Percentiles rank a stretch among this genome's conserved stretches.
Conservation (phyloP, 495 filamentous ascomycete species). For the Xylaria longipes region DNA sequence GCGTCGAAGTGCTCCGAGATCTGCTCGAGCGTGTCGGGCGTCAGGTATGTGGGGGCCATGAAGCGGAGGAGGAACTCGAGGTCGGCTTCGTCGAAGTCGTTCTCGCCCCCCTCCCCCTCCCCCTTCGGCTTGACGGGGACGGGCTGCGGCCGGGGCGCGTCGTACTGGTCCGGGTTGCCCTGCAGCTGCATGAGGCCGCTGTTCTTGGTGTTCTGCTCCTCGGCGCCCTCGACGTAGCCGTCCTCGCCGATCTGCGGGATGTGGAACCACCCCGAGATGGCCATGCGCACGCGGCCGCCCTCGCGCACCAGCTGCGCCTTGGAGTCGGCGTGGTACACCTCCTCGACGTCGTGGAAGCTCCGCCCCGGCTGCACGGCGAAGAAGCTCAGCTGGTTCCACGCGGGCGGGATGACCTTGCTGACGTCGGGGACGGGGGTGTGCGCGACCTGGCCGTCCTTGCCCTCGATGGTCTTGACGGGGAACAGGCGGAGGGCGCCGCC, state of each 20-base stretch:
- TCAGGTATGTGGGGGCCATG: constrained; percentile 89
- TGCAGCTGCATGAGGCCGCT: constrained; percentile 91
- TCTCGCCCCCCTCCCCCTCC: constrained; percentile 54
- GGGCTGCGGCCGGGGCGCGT: constrained; percentile 73
- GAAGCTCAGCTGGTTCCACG: constrained; percentile 97
- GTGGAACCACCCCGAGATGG: constrained; percentile 99
- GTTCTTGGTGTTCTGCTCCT: constrained; percentile 83
- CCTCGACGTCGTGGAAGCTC: constrained; percentile 98
- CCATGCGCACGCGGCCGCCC: constrained; percentile 84
- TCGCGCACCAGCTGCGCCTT: constrained; percentile 62
- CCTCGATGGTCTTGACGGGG: constrained; percentile 69
- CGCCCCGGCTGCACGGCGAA: constrained; percentile 96
- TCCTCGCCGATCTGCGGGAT: constrained; percentile 95
- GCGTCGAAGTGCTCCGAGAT: constrained; percentile 79
- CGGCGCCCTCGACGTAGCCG: constrained; percentile 87
- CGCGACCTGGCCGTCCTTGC: constrained; percentile 70
- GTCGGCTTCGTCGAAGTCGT: constrained; percentile 70
- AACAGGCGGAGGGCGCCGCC: constrained; percentile 91
- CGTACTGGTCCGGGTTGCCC: constrained; percentile 85
- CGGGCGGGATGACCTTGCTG: constrained; percentile 81
- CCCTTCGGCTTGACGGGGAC: constrained; percentile 54
- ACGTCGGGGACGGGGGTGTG: constrained; percentile 79
- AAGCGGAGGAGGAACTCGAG: constrained; percentile 88
- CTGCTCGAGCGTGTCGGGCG: constrained; percentile 87
- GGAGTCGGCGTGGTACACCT: constrained; percentile 77